Evolutionary conservation across 805 yeast species (phyloP).

Genomic region (Barnettozyma sp.): DNA sequence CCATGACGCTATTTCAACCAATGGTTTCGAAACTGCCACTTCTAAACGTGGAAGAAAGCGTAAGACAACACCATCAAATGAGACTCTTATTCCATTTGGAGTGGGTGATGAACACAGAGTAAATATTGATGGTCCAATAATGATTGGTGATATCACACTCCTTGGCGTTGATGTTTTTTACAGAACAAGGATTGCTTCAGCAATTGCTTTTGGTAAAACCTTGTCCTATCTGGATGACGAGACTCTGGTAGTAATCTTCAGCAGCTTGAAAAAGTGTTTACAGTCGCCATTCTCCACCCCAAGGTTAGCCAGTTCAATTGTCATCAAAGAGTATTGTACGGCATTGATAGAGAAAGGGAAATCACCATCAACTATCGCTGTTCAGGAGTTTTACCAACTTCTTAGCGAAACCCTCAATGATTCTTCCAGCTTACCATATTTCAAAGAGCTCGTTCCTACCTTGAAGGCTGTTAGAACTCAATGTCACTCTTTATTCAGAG

Average conservation of each 20-base stretch:
- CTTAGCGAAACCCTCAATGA: constrained; percentile 34
- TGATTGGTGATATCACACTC: constrained; percentile 83
- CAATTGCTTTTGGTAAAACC: constrained; percentile 66
- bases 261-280: constrained; percentile 23
- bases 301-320: constrained; percentile 58
- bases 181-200: constrained; percentile 67
- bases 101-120: constrained; percentile 51
- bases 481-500: constrained; percentile 72
- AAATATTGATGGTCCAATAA: constrained; percentile 89
- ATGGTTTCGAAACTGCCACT: not conserved
- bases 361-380: constrained; percentile 21
- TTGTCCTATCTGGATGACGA: constrained; percentile 43
- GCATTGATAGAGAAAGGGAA: constrained; percentile 17
- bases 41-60: constrained; percentile 42
- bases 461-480: constrained; percentile 80
- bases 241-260: constrained; percentile 34
- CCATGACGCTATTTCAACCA: constrained; percentile 10
- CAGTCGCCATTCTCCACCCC: constrained; percentile 56
- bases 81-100: constrained; percentile 36
- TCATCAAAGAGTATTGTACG: constrained; percentile 61
- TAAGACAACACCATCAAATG: constrained; percentile 27
- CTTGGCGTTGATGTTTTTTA: constrained; percentile 71
- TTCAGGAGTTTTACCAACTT: constrained; percentile 24
- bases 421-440: constrained; percentile 44
- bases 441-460: constrained; percentile 81